Conservation (phyloP, 305 asterid species). For the Fraxinus baroniana region DNA sequence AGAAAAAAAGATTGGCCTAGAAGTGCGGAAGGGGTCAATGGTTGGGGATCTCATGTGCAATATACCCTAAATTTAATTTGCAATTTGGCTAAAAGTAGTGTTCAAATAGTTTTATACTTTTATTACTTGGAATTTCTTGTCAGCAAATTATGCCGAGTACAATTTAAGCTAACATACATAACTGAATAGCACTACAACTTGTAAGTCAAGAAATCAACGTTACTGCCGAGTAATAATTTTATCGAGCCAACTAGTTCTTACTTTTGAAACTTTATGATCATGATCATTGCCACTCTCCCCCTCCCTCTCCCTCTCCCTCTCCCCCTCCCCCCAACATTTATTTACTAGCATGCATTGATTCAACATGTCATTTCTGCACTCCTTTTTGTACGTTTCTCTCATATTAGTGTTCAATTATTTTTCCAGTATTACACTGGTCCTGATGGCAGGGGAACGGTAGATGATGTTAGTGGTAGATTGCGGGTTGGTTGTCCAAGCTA, state of each 20-base stretch:
- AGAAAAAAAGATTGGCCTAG: not conserved
- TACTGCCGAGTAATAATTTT: not conserved
- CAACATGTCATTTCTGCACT: constrained; percentile 8
- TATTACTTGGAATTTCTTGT: not conserved
- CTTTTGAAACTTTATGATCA: not conserved
- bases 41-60: not conserved
- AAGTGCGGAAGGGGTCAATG: not conserved
- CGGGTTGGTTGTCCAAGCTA: constrained; percentile 96
- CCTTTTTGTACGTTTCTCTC: constrained; percentile 21
- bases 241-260: not conserved
- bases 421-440: constrained; percentile 96
- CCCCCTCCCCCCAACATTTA: not conserved
- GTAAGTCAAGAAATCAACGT: not conserved
- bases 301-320: not conserved
- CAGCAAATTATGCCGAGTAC: not conserved
- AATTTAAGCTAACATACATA: not conserved
- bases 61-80: not conserved
- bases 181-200: not conserved
- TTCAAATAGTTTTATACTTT: not conserved
- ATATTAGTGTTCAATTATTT: constrained; percentile 30
- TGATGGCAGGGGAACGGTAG: constrained; percentile 98
- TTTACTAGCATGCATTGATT: constrained; percentile 21
- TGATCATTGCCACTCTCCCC: not conserved
- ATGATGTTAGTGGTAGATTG: constrained; percentile 82
- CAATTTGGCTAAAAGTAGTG: not conserved